A percentile compares a stretch with the other conserved stretches of the same genome.
Evolutionary conservation across 2,329 filamentous ascomycete species (phyloP).

Genomic region (Sporothrix pseudoabietina): DNA sequence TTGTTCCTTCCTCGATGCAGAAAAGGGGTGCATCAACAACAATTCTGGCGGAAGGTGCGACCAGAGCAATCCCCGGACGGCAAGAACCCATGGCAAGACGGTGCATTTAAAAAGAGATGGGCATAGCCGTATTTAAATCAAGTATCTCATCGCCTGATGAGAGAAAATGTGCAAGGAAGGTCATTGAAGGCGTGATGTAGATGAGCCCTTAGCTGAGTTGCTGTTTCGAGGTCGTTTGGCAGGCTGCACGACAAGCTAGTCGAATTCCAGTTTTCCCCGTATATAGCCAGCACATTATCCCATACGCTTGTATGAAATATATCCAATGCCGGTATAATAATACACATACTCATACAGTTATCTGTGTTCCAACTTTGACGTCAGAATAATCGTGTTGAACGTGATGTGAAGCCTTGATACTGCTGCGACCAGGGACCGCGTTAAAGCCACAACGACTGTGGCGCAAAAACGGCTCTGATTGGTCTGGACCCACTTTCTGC

Average conservation of each 20-base stretch:
- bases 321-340: neutral
- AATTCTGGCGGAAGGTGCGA: neutral
- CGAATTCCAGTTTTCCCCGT: neutral
- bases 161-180: neutral
- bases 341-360: neutral
- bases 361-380: neutral
- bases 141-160: neutral
- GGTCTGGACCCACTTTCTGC: neutral
- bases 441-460: constrained; percentile 17
- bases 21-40: neutral
- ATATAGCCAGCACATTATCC: neutral
- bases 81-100: neutral
- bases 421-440: neutral
- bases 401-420: neutral
- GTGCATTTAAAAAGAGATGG: too few species aligned
- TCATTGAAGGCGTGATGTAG: neutral
- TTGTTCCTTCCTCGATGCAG: constrained; percentile 17
- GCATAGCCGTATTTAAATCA: neutral
- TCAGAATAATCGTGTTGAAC: neutral
- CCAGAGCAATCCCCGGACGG: neutral
- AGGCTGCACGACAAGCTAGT: neutral
- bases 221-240: neutral
- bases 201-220: neutral
- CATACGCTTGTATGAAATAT: neutral
- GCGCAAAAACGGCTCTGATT: neutral